phyloP scores from a whole-genome alignment of 345 rosid species.

The Xanthoceras sorbifolium region DNA sequence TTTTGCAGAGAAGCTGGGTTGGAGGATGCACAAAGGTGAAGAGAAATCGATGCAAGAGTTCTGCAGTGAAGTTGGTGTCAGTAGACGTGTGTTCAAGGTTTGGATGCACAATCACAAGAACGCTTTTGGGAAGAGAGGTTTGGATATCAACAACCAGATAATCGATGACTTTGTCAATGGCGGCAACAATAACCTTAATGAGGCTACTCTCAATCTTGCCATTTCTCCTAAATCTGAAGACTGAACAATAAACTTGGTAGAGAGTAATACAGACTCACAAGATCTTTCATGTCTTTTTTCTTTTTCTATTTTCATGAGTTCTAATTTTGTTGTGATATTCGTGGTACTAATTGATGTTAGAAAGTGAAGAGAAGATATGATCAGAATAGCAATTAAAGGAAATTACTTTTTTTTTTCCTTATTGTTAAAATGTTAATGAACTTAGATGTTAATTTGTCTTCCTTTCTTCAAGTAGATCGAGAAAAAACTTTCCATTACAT shows the following conservation, averaged over 20 bases:
- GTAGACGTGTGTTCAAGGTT: slow-evolving; percentile 70
- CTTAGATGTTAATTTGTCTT: slow-evolving; percentile 17
- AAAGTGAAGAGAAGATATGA: slow-evolving; percentile 10
- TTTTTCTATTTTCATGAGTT: slow-evolving; percentile 4
- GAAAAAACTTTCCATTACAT: not conserved
- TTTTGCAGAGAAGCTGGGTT: slow-evolving; percentile 72
- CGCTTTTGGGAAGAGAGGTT: slow-evolving; percentile 39
- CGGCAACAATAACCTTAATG: slow-evolving; percentile 4
- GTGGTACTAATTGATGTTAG: slow-evolving; percentile 19
- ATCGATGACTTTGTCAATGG: slow-evolving; percentile 4
- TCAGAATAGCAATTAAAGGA: slow-evolving; percentile 20
- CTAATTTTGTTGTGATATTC: not conserved
- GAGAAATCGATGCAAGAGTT: slow-evolving; percentile 52
- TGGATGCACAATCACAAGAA: slow-evolving; percentile 89
- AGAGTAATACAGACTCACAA: too few relatives aligned
- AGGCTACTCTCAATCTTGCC: slow-evolving; percentile 21
- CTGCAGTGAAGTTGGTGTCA: slow-evolving; percentile 62
- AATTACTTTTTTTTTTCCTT: slow-evolving; percentile 17
- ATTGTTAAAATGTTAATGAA: not conserved
- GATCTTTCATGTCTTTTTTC: not conserved
- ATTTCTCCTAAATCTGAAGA: slow-evolving; percentile 19
- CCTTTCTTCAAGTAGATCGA: not conserved
- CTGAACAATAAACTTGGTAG: not conserved
- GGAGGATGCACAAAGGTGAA: slow-evolving; percentile 64
- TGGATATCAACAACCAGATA: slow-evolving; percentile 8